A percentile compares a stretch with the other conserved stretches of the same genome.
Evolutionary conservation across 208 protist species (phyloP).

Genomic region (Acanthamoeba divionensis): DNA sequence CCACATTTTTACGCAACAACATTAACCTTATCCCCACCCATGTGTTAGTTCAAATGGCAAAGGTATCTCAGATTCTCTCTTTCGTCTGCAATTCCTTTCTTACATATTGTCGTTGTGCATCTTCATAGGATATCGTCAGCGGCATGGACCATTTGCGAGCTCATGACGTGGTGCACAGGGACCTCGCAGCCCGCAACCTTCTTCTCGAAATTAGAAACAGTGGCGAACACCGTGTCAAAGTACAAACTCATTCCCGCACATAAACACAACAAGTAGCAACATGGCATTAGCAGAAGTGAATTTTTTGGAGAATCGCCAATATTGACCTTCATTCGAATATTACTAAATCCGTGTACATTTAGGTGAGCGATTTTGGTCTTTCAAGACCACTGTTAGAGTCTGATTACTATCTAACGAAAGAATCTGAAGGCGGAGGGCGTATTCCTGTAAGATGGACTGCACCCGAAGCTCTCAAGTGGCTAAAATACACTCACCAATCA

Average conservation of each 20-base stretch:
- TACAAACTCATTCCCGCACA: too few relatives aligned
- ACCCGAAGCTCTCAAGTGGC: conserved; percentile 26
- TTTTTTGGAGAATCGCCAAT: too few relatives aligned
- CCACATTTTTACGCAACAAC: background rate
- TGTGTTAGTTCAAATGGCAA: conserved; percentile 34
- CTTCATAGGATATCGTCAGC: conserved; percentile 16
- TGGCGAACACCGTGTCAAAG: conserved; percentile 1
- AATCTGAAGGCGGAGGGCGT: background rate
- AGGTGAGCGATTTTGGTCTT: conserved; percentile 36
- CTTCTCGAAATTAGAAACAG: background rate
- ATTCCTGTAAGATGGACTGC: conserved; percentile 38
- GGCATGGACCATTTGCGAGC: conserved; percentile 21
- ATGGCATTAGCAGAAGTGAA: too few relatives aligned
- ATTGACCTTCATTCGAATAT: too few relatives aligned
- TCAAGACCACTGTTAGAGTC: background rate
- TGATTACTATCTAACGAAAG: background rate
- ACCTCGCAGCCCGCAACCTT: conserved; percentile 29
- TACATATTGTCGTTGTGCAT: too few relatives aligned
- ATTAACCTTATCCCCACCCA: background rate
- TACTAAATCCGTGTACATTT: too few relatives aligned
- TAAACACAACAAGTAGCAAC: too few relatives aligned
- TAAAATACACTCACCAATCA: background rate
- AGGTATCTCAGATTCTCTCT: too few relatives aligned
- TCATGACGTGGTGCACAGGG: conserved; percentile 6
- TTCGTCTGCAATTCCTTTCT: too few relatives aligned